Evolutionary conservation across 2,329 filamentous ascomycete genomes (phyloP).

Genomic region (Alternaria hordeiaustralica): DNA sequence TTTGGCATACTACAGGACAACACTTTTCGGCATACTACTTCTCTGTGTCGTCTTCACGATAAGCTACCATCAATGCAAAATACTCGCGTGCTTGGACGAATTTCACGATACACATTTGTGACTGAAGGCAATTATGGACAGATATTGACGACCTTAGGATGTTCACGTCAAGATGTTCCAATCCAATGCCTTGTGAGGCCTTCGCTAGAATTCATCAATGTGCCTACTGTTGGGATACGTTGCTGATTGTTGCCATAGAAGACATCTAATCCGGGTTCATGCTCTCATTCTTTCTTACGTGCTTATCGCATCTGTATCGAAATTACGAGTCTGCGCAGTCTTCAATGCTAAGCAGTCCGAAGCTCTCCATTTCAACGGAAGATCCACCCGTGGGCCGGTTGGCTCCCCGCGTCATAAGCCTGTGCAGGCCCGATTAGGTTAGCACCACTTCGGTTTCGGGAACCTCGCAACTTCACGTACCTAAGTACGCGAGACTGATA

Average conservation of each 20-base stretch:
- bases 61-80: neutral
- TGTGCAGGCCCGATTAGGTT: slow-evolving; percentile 6
- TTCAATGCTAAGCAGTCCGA: neutral
- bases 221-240: neutral
- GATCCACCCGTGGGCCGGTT: slow-evolving; percentile 10
- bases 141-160: neutral
- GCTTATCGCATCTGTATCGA: neutral
- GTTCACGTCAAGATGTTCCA: neutral
- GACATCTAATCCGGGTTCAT: neutral
- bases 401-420: slow-evolving; percentile 14
- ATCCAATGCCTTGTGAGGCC: neutral
- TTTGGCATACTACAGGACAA: neutral
- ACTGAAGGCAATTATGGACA: neutral
- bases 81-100: neutral
- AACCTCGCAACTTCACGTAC: slow-evolving; percentile 25
- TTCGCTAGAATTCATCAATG: neutral
- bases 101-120: neutral
- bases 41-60: neutral
- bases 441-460: slow-evolving; percentile 20
- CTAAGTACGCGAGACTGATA: slow-evolving; percentile 25
- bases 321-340: neutral
- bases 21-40: neutral
- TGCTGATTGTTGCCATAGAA: neutral
- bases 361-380: neutral
- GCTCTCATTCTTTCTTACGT: neutral